Percentiles rank a stretch among this genome's conserved stretches.
Evolutionary conservation across 2,329 filamentous ascomycete species (phyloP).

Genomic region (Aspergillus melleus): DNA sequence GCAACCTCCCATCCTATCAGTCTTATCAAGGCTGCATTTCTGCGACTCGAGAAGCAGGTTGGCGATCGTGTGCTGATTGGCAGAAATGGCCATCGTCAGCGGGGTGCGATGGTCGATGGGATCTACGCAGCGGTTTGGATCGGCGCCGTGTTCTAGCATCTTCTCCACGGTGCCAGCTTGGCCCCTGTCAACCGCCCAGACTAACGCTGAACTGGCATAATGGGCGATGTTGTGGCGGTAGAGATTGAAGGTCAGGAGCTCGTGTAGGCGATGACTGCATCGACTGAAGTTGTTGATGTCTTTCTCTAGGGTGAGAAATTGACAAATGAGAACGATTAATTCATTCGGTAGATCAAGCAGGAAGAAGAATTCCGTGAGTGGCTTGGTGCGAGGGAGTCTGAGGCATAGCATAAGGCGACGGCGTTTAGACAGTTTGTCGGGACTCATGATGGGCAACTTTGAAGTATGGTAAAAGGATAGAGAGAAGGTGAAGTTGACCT

Average conservation of each 20-base stretch:
- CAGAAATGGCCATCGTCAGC: neutral
- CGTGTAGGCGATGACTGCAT: neutral
- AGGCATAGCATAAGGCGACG: no score
- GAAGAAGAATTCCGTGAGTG: neutral
- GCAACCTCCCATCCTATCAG: neutral
- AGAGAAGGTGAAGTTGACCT: no score
- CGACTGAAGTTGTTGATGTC: neutral
- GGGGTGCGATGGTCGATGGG: neutral
- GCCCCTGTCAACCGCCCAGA: neutral
- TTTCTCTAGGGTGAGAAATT: neutral
- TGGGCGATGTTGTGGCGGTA: neutral
- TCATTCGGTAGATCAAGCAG: neutral
- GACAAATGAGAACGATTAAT: neutral
- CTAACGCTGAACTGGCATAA: neutral
- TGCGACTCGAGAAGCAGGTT: neutral
- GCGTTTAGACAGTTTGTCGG: no score
- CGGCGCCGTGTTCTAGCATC: neutral
- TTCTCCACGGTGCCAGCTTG: neutral
- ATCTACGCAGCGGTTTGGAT: neutral
- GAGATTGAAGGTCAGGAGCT: neutral
- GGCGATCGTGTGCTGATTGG: neutral
- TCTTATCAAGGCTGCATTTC: neutral
- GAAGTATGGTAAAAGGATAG: no score
- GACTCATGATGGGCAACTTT: no score
- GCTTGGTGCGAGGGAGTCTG: neutral